Conservation (phyloP, 163 green algal genomes). For the Trebouxiophyceae sp. region DNA sequence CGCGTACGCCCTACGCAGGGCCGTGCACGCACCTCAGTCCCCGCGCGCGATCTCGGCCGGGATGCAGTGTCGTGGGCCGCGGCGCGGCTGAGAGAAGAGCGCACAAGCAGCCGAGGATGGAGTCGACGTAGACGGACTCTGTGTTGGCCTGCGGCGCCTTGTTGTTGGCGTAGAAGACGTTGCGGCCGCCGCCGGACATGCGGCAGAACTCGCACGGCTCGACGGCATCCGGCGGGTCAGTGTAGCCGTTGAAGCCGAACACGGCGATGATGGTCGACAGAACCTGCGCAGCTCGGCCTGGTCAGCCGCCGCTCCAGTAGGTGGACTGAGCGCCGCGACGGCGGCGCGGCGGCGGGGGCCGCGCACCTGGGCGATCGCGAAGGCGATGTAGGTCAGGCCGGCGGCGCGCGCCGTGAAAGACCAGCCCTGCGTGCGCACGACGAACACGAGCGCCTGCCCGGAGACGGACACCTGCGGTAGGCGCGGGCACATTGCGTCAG, state of each 20-base stretch:
- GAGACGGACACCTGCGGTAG: conserved; percentile 55
- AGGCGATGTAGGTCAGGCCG: conserved; percentile 66
- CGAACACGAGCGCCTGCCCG: conserved; percentile 75
- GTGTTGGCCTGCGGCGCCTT: conserved; percentile 47
- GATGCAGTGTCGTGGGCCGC: neutral
- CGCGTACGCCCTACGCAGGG: conserved; percentile 60
- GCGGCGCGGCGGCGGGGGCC: too few relatives aligned
- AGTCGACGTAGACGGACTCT: conserved; percentile 53
- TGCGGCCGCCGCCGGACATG: conserved; percentile 26
- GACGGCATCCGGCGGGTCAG: conserved; percentile 29
- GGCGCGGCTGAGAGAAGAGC: too few relatives aligned
- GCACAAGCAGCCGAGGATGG: conserved; percentile 60
- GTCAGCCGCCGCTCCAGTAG: too few relatives aligned
- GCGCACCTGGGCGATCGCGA: conserved; percentile 56
- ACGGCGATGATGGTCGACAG: conserved; percentile 50
- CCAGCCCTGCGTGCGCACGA: conserved; percentile 57
- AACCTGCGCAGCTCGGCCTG: too few relatives aligned
- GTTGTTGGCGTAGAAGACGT: conserved; percentile 47
- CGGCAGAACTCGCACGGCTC: conserved; percentile 53
- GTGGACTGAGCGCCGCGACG: too few relatives aligned
- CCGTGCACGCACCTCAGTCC: too few relatives aligned
- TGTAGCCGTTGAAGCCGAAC: conserved; percentile 71
- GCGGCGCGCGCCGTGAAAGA: conserved; percentile 52
- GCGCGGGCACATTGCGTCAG: neutral
- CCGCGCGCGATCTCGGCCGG: too few relatives aligned